Percentiles rank a stretch among this genome's conserved stretches.
Conservation (phyloP, 441 rosid species). For the Eruca vesicaria region DNA sequence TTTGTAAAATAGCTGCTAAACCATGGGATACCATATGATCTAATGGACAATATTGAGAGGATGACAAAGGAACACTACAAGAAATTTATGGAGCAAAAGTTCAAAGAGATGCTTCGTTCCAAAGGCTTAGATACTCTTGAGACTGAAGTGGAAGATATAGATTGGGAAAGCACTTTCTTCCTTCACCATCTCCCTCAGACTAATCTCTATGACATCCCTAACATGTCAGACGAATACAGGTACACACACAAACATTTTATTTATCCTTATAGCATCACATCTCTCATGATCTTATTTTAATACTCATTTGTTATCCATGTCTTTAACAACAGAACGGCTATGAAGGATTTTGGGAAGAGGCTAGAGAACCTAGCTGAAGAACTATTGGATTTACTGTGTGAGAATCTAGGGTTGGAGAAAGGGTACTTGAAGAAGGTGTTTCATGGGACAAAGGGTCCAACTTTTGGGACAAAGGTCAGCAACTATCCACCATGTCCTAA, state of each 20-base stretch:
- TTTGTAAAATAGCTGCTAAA: constrained; percentile 41
- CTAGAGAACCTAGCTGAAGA: constrained; percentile 60
- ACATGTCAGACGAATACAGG: constrained; percentile 55
- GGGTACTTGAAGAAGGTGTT: constrained; percentile 67
- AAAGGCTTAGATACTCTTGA: constrained; percentile 52
- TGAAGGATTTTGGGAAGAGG: constrained; percentile 54
- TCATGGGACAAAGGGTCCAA: constrained; percentile 65
- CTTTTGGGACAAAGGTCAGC: constrained; percentile 74
- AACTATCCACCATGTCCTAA: constrained; percentile 88
- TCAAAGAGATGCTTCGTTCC: constrained; percentile 56
- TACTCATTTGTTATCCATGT: not conserved
- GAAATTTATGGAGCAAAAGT: constrained; percentile 53
- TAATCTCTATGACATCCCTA: constrained; percentile 51
- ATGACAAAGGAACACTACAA: constrained; percentile 61
- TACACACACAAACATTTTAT: not conserved
- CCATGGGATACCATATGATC: constrained; percentile 58
- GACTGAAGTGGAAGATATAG: constrained; percentile 49
- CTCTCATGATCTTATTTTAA: not conserved
- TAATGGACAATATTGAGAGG: constrained; percentile 65
- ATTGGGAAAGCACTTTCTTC: constrained; percentile 76
- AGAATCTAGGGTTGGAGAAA: constrained; percentile 65
- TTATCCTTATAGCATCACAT: not conserved
- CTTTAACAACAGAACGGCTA: constrained; percentile 42
- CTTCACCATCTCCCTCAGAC: constrained; percentile 57
- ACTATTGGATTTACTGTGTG: constrained; percentile 54